Evolutionary conservation across 441 rosid species (phyloP).

Genomic region (Bruguiera hainesii): DNA sequence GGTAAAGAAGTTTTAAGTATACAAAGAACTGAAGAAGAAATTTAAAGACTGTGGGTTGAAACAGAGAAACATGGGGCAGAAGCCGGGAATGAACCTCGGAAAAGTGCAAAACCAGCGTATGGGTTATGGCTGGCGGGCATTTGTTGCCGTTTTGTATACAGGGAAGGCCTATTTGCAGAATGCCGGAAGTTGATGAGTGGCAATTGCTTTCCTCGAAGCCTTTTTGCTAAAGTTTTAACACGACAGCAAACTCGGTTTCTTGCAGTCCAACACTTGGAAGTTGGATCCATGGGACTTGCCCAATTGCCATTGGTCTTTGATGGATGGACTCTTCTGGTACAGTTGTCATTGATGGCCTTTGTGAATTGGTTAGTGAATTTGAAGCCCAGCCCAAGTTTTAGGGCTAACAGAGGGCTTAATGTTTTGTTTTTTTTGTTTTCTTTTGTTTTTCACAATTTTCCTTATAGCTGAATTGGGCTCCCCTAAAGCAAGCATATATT

Average conservation of each 20-base stretch:
- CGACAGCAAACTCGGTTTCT: neutral
- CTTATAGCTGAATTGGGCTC: too few relatives aligned
- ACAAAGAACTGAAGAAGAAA: neutral
- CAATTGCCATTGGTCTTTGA: neutral
- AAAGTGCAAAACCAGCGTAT: slow-evolving; percentile 10
- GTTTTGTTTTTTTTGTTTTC: too few relatives aligned
- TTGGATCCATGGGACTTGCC: neutral
- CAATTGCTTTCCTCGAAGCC: neutral
- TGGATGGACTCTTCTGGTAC: too few relatives aligned
- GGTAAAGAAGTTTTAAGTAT: neutral
- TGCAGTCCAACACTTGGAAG: neutral
- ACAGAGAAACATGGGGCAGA: slow-evolving; percentile 13
- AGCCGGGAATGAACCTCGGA: neutral
- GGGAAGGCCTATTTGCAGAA: neutral
- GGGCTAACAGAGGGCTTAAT: too few relatives aligned
- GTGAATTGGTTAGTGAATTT: too few relatives aligned
- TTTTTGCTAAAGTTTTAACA: neutral
- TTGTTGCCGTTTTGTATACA: slow-evolving; percentile 18
- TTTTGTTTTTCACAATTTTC: too few relatives aligned
- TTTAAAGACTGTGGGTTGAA: neutral
- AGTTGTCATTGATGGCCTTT: too few relatives aligned
- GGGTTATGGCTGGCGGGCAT: neutral
- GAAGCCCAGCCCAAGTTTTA: too few relatives aligned
- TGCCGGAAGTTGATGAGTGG: neutral
- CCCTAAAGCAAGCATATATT: too few relatives aligned